These are phyloP conservation scores for Hypomontagnella submonticulosa DNA, from an alignment of 495 filamentous ascomycete species.

Conservation along the genomic window DNA sequence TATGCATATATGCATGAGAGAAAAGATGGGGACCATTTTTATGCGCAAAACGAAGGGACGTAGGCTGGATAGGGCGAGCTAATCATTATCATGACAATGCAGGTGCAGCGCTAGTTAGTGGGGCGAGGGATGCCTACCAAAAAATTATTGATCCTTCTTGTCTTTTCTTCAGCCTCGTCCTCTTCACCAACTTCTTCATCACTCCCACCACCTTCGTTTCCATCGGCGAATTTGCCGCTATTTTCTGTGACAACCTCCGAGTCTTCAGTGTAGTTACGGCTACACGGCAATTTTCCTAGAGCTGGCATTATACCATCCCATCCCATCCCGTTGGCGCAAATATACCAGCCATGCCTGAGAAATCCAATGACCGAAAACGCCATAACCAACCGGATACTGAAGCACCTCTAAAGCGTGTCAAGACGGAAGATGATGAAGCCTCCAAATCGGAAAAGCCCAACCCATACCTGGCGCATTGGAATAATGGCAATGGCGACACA, in stretches of 20 bases:
- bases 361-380: slow-evolving; percentile 39
- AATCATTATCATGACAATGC: too few relatives aligned
- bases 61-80: too few relatives aligned
- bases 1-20: too few relatives aligned
- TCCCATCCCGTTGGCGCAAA: background rate
- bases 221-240: too few relatives aligned
- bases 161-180: slow-evolving; percentile 32
- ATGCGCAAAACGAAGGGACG: too few relatives aligned
- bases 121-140: slow-evolving; percentile 1
- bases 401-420: slow-evolving; percentile 44
- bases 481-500: slow-evolving; percentile 63
- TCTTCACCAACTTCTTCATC: too few relatives aligned
- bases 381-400: slow-evolving; percentile 33
- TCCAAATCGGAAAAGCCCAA: slow-evolving; percentile 65
- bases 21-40: too few relatives aligned
- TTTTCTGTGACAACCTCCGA: slow-evolving; percentile 1
- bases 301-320: too few relatives aligned
- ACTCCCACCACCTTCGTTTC: too few relatives aligned
- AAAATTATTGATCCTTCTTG: slow-evolving; percentile 13
- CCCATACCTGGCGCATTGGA: slow-evolving; percentile 92
- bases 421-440: slow-evolving; percentile 46
- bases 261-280: background rate
- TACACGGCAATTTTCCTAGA: too few relatives aligned
- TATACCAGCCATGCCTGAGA: slow-evolving; percentile 14
- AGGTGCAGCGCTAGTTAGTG: background rate